Evolutionary conservation across 805 yeast genomes (phyloP), one percentile per base, ranked within the genome.

Genomic region (Ogataea allantospora): DNA sequence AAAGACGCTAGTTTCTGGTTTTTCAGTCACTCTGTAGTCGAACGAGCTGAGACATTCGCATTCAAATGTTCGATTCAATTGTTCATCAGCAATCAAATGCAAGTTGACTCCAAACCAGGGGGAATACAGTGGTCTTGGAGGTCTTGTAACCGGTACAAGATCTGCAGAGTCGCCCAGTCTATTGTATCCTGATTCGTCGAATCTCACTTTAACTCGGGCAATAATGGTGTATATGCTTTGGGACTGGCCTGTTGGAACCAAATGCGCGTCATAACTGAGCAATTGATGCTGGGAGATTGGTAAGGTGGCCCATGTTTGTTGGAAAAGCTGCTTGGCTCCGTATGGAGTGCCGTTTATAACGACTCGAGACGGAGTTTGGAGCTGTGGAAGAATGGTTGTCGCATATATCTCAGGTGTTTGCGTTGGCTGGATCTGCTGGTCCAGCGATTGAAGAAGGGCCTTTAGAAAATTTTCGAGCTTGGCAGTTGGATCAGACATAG

Each of bases 141-240:
- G 54, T 23, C 54, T 48, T 26, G 38, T 43, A 18, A 41, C 30
- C 16, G 49, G 48, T 17, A 71, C 55, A 41, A 80, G 57, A 30
- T 79, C 79, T 0, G 88, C 75, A 14, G 77, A 69, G 38, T 80
- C 83, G 2, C 88, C 88, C 18, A 75, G 51, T 53, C 79, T 73
- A 43, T 78, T 80, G 43, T 66, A 71, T 0, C 93, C 93, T 37
- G 81, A 73, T 52, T 85, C 93, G 58, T 85, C 93, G 50, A 83
- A 84, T 43, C 80, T 68, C 9, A 83, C 84, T 56, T 81, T 84
- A 11, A 77, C 65, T 35, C 68, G 66, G 7, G 62, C 58, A 2
- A 73, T 66, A n/a, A 75, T 65, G 11, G 77, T 61, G 33, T 43
- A 55, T 33, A 56, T 57, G 25, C 47, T 46, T 24, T 42, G 43